Base-by-base conservation (phyloP, 306 rosid species). In the Pyrus betulifolia region DNA sequence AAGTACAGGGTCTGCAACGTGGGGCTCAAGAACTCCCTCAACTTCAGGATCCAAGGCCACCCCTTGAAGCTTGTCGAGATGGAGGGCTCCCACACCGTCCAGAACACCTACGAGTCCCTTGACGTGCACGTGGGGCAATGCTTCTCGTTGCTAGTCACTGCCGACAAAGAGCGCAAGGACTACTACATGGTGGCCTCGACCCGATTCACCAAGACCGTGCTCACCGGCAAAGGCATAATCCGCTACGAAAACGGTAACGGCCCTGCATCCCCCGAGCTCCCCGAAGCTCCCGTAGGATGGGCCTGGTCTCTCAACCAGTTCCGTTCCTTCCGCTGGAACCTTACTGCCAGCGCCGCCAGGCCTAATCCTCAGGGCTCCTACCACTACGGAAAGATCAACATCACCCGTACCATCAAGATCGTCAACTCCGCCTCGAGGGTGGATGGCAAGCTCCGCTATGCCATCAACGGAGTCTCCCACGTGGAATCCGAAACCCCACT, bases 261-360 rank as follows among this genome's bases (percentile, higher is more conserved):
- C 9, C 91, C 89, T 0, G 90, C 93, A 4, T 79, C 90, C 14
- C 82, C 89, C 0, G 90, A 85, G 3, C 19, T 90, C 11, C 86
- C 89, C 0, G 84, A 73, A 18, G 90, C 96, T 4, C 98, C 97
- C 0, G 80, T 74, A 1, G 98, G 98, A 7, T 89, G 95, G 97
- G 97, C 93, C 6, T 91, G 95, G 98, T 93, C 97, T 22, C 88
- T 93, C 9, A 91, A 93, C 61, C 98, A 93, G 59, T 93, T 91
- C 45, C 87, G 91, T 8, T 77, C 98, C 1, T 91, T 89, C 65
- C 89, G 90, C 0, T 93, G 97, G 98, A 93, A 93, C 81, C 83
- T 93, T 0, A 93, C 98, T 0, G 88, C 98, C 4, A 87, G 90
- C 46, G 98, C 98, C n/a, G 98, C 98, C 2, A 88, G 97, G 78